Base-by-base conservation (phyloP, 345 rosid genomes). In the Eucalyptus camaldulensis region DNA sequence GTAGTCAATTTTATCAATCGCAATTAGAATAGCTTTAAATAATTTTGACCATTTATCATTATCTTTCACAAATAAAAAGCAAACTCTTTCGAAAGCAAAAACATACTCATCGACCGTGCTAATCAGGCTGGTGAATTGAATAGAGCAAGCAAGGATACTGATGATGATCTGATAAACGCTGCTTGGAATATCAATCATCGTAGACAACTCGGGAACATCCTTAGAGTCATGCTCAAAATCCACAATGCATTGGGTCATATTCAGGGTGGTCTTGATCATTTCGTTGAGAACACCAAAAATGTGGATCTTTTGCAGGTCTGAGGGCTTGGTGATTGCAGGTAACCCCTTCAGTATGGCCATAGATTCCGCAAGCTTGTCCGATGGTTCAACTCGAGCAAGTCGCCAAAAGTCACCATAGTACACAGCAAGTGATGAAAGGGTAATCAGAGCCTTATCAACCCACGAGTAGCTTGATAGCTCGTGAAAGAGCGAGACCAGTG, bases 341-440 rank as follows among this genome's bases (percentile, higher is more conserved):
- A 89, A 67, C 80, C 88, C 88, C 88, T 87, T 89, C 54, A 89
- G 62, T 83, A 89, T 86, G 72, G 88, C 86, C 15, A 87, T 80
- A 3, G 88, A 89, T 31, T 69, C 85, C 12, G 88, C 88, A 4
- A 89, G 76, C 67, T 87, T 72, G 80, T 86, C 67, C 12, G 88
- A 89, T 43, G 88, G n/a, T 15, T 89, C 86, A 43, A 89, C 86
- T 56, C 43, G 87, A 53, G 90, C 90, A 31, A 89, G 90, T 62
- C 88, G 49, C 88, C 90, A 89, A 69, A 69, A 89, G 69, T 89
- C 88, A 33, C 76, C 88, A 44, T 89, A 89, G 90, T 40, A 72
- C 47, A 89, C 50, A 24, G 90, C 87, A 49, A 89, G 65, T 31
- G 90, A 72, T 31, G 90, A 72, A n/a, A 89, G 90, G 80, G 87